Conservation (phyloP, 2,329 filamentous ascomycete genomes). For the Fusarium subglutinans region DNA sequence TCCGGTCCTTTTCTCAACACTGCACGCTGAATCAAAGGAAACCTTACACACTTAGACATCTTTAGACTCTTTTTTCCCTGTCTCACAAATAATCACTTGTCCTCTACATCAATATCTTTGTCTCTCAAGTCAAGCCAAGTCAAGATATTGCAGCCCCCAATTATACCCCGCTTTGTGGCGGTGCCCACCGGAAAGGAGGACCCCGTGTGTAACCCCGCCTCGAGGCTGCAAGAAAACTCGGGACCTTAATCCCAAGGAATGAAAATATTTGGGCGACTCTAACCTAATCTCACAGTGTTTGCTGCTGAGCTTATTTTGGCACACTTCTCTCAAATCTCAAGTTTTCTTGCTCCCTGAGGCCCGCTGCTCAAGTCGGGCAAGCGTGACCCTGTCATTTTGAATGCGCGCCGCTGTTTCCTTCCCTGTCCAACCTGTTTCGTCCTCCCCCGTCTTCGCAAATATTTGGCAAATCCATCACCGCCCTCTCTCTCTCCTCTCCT, state of each 20-base stretch:
- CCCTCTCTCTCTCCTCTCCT: slow-evolving; percentile 12
- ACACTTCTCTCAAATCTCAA: fast-evolving
- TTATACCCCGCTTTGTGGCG: slow-evolving; percentile 42
- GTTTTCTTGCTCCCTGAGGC: background rate
- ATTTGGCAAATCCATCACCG: slow-evolving; percentile 31
- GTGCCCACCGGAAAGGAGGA: slow-evolving; percentile 26
- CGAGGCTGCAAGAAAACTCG: background rate
- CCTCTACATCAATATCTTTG: background rate
- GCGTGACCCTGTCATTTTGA: slow-evolving; percentile 35
- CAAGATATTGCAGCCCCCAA: background rate
- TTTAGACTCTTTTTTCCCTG: fast-evolving
- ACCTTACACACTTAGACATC: background rate
- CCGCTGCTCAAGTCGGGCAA: slow-evolving; percentile 30
- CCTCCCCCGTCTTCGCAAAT: slow-evolving; percentile 24
- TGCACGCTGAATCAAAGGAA: background rate
- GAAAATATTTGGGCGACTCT: fast-evolving
- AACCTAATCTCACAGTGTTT: fast-evolving
- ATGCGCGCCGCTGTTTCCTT: slow-evolving; percentile 30
- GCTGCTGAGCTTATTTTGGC: fast-evolving
- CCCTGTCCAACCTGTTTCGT: slow-evolving; percentile 6
- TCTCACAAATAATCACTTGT: background rate
- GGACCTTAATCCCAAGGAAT: fast-evolving
- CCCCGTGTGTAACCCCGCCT: slow-evolving; percentile 30
- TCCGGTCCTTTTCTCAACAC: background rate
- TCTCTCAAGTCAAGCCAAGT: background rate